Conservation (phyloP, 2,329 filamentous ascomycete genomes). For the Epichloe brachyelytri region DNA sequence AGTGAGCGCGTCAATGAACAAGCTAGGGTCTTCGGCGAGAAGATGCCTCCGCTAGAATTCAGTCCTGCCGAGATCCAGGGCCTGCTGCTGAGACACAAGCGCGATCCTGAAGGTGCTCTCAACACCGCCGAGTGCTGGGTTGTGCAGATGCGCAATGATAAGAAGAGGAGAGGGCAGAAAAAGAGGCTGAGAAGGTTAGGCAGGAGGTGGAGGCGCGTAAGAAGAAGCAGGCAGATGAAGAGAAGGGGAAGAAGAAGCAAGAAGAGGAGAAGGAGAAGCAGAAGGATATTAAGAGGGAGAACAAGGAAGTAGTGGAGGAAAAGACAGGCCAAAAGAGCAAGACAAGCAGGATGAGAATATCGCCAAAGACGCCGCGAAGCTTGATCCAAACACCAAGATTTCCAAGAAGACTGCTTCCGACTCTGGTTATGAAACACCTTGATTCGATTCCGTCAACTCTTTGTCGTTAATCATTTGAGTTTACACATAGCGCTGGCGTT, state of each 20-base stretch:
- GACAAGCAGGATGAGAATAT: background rate
- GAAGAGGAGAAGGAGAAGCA: slow-evolving; percentile 5
- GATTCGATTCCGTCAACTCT: background rate
- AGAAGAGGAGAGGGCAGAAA: slow-evolving; percentile 29
- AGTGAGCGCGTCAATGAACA: slow-evolving; percentile 29
- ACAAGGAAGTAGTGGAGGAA: background rate
- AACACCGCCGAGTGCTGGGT: slow-evolving; percentile 36
- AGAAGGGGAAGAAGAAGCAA: background rate
- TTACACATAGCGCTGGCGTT: background rate
- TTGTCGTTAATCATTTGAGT: no score
- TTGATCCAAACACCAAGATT: background rate
- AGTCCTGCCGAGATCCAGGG: slow-evolving; percentile 50
- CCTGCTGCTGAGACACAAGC: slow-evolving; percentile 43
- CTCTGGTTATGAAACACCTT: slow-evolving; percentile 20
- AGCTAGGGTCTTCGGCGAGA: slow-evolving; percentile 34
- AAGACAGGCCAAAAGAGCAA: background rate
- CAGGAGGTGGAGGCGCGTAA: background rate
- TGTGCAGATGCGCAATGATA: slow-evolving; percentile 33
- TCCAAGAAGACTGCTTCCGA: slow-evolving; percentile 19
- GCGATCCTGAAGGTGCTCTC: slow-evolving; percentile 34
- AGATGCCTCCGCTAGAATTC: slow-evolving; percentile 42
- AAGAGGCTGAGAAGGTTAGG: slow-evolving; percentile 12
- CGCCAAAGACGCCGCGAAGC: background rate
- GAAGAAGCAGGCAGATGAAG: background rate
- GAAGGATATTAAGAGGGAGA: background rate